Conservation (phyloP, 1,284 basidiomycete species). For the Melampsora americana region DNA sequence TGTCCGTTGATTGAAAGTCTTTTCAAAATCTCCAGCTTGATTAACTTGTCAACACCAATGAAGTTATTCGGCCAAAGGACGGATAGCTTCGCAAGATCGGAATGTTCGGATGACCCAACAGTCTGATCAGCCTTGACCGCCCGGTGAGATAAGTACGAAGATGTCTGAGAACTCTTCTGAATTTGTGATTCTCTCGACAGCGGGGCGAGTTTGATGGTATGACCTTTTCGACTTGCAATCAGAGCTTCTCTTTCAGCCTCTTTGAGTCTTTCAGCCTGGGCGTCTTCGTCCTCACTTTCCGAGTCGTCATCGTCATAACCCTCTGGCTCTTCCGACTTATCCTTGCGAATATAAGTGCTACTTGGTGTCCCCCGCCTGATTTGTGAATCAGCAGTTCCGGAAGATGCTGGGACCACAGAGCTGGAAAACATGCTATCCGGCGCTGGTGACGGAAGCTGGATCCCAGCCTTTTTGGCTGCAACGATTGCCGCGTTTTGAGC, state of each 20-base stretch:
- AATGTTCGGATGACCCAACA: too few species aligned
- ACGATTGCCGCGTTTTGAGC: slow-evolving; percentile 34
- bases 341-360: background rate
- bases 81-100: slow-evolving; percentile 21
- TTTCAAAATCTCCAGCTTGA: slow-evolving; percentile 37
- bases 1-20: slow-evolving; percentile 22
- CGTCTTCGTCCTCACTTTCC: slow-evolving; percentile 43
- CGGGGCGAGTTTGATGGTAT: background rate
- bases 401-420: background rate
- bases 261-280: slow-evolving; percentile 35
- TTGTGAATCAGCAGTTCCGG: background rate
- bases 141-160: background rate
- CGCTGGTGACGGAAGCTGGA: slow-evolving; percentile 7
- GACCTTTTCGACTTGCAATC: slow-evolving; percentile 28
- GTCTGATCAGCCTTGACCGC: background rate
- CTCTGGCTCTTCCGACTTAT: background rate
- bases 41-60: slow-evolving; percentile 41
- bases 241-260: slow-evolving; percentile 42
- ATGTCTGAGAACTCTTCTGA: background rate
- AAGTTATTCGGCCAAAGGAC: slow-evolving; percentile 38
- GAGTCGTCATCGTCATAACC: slow-evolving; percentile 10
- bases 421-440: background rate
- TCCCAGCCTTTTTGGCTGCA: slow-evolving; percentile 34
- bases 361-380: background rate
- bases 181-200: background rate